Evolutionary conservation across 176 grass and related monocot species (phyloP).

Genomic region (Tuctoria greenei): DNA sequence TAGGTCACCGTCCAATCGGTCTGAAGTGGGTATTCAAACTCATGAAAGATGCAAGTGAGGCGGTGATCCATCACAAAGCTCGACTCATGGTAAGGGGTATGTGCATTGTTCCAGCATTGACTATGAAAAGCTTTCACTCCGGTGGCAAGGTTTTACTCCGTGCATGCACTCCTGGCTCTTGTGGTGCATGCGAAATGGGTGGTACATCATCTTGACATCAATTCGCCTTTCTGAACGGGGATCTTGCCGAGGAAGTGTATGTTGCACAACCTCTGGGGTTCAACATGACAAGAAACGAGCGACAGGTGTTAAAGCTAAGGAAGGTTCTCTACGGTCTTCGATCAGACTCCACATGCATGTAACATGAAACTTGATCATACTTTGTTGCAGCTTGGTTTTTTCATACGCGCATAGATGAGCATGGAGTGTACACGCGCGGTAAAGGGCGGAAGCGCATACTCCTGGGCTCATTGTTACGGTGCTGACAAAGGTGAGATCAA

Average conservation of each 20-base stretch:
- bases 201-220: too few species aligned
- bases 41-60: too few species aligned
- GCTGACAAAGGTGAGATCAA: not conserved
- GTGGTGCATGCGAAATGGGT: too few species aligned
- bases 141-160: too few species aligned
- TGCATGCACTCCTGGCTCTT: too few species aligned
- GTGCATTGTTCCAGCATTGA: too few species aligned
- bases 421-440: not conserved
- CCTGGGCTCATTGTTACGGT: not conserved
- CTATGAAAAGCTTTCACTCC: too few species aligned
- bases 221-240: too few species aligned
- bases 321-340: not conserved
- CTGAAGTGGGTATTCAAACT: too few species aligned
- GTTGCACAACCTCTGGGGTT: not conserved
- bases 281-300: not conserved
- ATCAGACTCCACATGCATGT: not conserved
- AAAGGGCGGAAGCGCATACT: not conserved
- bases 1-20: too few species aligned
- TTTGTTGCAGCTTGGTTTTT: not conserved
- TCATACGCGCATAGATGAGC: not conserved
- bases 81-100: too few species aligned
- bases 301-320: not conserved
- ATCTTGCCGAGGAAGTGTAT: not conserved
- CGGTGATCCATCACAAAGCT: too few species aligned
- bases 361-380: not conserved